Evolutionary conservation across 2,329 filamentous ascomycete genomes (phyloP), one percentile per base, ranked within the genome.

Genomic region (Chaetomium sp.): DNA sequence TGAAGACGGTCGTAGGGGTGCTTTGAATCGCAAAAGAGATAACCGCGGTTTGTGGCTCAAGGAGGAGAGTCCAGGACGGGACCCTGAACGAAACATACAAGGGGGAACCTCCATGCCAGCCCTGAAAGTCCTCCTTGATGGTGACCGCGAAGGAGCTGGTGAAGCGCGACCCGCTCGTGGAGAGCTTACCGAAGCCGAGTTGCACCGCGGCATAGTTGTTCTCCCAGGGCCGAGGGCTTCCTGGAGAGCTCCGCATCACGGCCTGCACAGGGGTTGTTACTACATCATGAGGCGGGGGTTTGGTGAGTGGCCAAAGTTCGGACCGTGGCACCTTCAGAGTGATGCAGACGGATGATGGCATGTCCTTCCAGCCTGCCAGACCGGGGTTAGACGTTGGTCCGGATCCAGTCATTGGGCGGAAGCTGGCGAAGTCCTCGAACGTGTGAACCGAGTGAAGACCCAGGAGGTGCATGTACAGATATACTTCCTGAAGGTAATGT

Each of bases 31-130:
- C 21, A 45, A 67, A 58, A 0, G 13, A 21, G 3, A 66, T 31
- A 2, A 38, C 21, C n/a, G 57, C 49, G 4, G 23, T 33, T 23
- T 25, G 27, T 4, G 63, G 63, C 29, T 64, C 45, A 10, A 47
- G 29, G 8, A 67, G 23, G 3, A 67, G 55, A 4, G 38, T 45
- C 60, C 51, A 58, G 35, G 63, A 60, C 6, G 65, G 63, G 13
- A 60, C 50, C 25, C 27, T 47, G 31, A 67, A 67, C 9, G 63
- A 63, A 10, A 65, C 63, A 8, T 60, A 51, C 12, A 67, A 16
- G 1, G 59, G 45, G 13, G 29, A 60, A 13, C 49, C 19, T 4
- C 65, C 65, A 8, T 60, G 45, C 65, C 65, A 67, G 6, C 60
- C 63, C 9, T 50, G n/a, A 0, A 45, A 19, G n/a, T 67, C 55